phyloP scores from a whole-genome alignment of 257 asterid genomes.

The Gentiana macrophylla region DNA sequence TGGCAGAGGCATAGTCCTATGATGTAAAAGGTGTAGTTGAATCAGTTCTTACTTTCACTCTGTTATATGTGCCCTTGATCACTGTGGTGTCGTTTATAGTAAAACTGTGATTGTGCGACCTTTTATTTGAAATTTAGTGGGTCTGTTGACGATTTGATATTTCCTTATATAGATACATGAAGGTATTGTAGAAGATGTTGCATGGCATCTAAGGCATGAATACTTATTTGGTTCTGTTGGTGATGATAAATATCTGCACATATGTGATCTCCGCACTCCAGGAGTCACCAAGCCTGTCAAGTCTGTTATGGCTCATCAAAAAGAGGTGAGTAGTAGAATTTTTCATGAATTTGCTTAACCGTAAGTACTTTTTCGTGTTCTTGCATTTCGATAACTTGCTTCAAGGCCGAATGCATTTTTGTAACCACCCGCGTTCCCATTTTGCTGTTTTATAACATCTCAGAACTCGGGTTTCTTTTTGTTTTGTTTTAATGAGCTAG shows the following conservation, averaged over 20 bases:
- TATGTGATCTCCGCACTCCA: slow-evolving; percentile 80
- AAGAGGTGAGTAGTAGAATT: slow-evolving; percentile 45
- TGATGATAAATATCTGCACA: slow-evolving; percentile 76
- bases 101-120: background rate
- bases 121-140: background rate
- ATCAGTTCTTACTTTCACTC: too few relatives aligned
- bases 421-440: too few relatives aligned
- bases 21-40: too few relatives aligned
- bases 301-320: slow-evolving; percentile 92
- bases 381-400: too few relatives aligned
- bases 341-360: background rate
- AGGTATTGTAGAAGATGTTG: slow-evolving; percentile 96
- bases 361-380: background rate
- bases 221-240: slow-evolving; percentile 95
- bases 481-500: too few relatives aligned
- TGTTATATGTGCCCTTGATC: too few relatives aligned
- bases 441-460: too few relatives aligned
- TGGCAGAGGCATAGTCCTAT: too few relatives aligned
- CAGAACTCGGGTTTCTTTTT: too few relatives aligned
- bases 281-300: slow-evolving; percentile 63
- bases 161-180: slow-evolving; percentile 54
- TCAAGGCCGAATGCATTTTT: too few relatives aligned
- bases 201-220: slow-evolving; percentile 96
- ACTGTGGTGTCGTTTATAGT: too few relatives aligned
- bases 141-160: slow-evolving; percentile 7